Percentiles rank a stretch among this genome's conserved stretches.
These are phyloP conservation scores for Rhodotorula mucilaginosa DNA, from an alignment of 1,284 basidiomycete species.

Conservation along the genomic window DNA sequence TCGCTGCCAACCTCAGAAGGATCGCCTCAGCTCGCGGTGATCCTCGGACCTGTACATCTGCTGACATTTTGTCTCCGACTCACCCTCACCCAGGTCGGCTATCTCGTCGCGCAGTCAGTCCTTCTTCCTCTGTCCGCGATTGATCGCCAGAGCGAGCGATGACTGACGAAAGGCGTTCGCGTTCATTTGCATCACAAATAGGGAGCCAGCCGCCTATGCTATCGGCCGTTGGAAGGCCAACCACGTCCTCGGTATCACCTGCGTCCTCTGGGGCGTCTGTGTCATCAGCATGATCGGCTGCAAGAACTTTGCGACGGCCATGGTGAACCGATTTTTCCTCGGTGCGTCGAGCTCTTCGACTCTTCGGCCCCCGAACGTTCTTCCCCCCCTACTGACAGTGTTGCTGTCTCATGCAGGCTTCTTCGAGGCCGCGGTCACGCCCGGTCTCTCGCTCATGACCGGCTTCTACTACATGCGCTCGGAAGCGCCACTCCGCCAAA, in stretches of 20 bases:
- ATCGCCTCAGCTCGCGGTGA: too few species aligned
- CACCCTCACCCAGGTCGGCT: conserved; percentile 23
- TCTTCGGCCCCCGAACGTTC: neutral
- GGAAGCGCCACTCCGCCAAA: conserved; percentile 47
- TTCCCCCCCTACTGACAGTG: too few species aligned
- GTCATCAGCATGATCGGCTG: conserved; percentile 46
- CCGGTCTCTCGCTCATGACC: conserved; percentile 48
- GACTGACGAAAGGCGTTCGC: too few species aligned
- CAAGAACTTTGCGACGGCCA: conserved; percentile 38
- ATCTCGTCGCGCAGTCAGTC: conserved; percentile 39
- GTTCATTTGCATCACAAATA: too few species aligned
- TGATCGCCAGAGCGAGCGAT: too few species aligned
- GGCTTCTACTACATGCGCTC: conserved; percentile 45
- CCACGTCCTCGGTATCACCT: conserved; percentile 46
- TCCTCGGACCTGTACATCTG: too few species aligned
- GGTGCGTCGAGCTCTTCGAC: conserved; percentile 27
- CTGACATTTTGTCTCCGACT: too few species aligned
- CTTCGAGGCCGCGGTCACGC: conserved; percentile 49
- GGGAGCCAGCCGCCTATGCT: conserved; percentile 27
- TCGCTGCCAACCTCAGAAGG: too few species aligned
- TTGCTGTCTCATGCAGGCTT: conserved; percentile 29
- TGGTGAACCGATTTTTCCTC: conserved; percentile 43
- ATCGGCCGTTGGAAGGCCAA: conserved; percentile 47
- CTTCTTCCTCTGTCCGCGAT: too few species aligned
- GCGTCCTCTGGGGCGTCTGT: conserved; percentile 47